A percentile compares a stretch with the other conserved stretches of the same genome.
These are phyloP conservation scores for Coriolopsis trogii DNA, from an alignment of 1,284 basidiomycete genomes.

Conservation along the genomic window DNA sequence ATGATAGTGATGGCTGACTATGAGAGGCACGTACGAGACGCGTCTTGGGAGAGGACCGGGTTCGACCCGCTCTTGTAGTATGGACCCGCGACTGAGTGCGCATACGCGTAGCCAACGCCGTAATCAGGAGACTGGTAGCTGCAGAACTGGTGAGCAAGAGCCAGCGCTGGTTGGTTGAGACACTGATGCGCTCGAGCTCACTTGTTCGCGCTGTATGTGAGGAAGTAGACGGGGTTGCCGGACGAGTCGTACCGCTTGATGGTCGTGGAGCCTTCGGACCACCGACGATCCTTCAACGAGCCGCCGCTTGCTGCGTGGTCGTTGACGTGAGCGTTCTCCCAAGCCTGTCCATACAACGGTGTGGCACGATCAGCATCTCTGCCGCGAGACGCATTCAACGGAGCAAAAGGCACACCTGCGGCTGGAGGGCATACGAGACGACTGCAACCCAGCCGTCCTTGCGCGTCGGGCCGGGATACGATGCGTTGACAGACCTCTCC, in stretches of 20 bases:
- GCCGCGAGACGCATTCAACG: neutral
- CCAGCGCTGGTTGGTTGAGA: too few relatives aligned
- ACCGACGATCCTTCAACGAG: slow-evolving; percentile 10
- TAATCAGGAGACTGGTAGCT: slow-evolving; percentile 14
- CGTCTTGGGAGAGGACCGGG: slow-evolving; percentile 9
- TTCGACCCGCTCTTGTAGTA: slow-evolving; percentile 14
- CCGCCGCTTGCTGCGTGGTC: slow-evolving; percentile 12
- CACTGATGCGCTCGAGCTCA: neutral
- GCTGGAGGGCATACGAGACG: slow-evolving; percentile 10
- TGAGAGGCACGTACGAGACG: slow-evolving; percentile 1
- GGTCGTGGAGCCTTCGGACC: slow-evolving; percentile 13
- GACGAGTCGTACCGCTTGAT: slow-evolving; percentile 5
- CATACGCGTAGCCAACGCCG: slow-evolving; percentile 12
- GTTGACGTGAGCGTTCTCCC: slow-evolving; percentile 13
- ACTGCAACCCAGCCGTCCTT: slow-evolving; percentile 15
- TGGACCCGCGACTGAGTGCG: slow-evolving; percentile 6
- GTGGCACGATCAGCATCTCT: neutral
- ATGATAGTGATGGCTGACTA: neutral
- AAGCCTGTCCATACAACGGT: neutral
- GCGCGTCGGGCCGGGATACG: slow-evolving; percentile 9
- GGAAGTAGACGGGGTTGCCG: slow-evolving; percentile 7
- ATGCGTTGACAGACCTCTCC: slow-evolving; percentile 4
- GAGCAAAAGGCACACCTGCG: slow-evolving; percentile 5
- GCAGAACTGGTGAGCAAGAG: neutral
- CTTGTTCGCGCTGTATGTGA: slow-evolving; percentile 14